Evolutionary conservation across 768 basidiomycete species (phyloP), one percentile per base, ranked within the genome.

Genomic region (Hortiboletus campestris): DNA sequence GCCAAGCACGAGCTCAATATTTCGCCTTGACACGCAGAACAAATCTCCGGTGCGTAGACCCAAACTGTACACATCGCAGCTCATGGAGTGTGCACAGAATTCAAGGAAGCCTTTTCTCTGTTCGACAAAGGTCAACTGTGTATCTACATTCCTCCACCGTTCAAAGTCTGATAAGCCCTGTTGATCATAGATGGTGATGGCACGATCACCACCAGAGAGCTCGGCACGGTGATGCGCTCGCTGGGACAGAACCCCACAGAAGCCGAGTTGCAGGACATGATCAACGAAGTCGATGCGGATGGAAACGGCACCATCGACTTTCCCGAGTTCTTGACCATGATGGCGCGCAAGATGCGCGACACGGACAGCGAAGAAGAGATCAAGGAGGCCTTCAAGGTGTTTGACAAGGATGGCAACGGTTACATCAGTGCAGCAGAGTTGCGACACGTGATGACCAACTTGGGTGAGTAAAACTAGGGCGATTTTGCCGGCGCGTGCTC

Each of bases 101-200:
- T 95, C 85, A 98, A 96, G 82, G 96, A 98, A 80, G 95, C 95
- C 47, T 98, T 98, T 78, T 93, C 94, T 56, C 83, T 98, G 20
- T 98, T 98, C 74, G 94, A 97, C 79, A 95, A 94, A 74, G 91
- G 94, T 93, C 28, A 47, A 14, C 36, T 8, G 17, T 45, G 11
- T 2, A 22, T 14, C 17, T 25, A n/a, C n/a, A 1, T n/a, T 8
- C 12, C 9, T 12, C 9, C 10, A 1, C 25, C 5, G 8, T 32
- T 7, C 2, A 9, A 8, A 13, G 16, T 28, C 48, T 59, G 45
- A 54, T 31, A 13, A 34, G 12, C 6, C 8, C 7, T 13, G 12
- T 29, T 9, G 13, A 11, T 36, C 40, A 6, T 67, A 94, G 92
- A 94, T 64, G 90, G 89, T 62, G 93, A 95, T 79, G 92, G 92